These are phyloP conservation scores for Takashimella tepidaria DNA, from an alignment of 1,284 basidiomycete genomes.

Conservation along the genomic window DNA sequence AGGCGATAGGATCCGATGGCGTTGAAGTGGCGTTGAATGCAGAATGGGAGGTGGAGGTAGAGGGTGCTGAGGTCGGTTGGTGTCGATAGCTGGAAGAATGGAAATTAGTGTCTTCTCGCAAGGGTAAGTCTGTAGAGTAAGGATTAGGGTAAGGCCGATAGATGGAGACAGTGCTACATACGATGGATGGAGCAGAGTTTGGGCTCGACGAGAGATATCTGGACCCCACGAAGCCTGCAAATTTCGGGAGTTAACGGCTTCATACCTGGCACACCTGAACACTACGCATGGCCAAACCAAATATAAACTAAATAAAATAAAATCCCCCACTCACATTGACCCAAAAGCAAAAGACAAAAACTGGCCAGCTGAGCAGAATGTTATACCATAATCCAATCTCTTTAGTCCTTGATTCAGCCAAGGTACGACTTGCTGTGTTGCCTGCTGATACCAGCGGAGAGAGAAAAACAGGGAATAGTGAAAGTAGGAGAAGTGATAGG, in stretches of 20 bases:
- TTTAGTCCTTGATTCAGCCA: conserved; percentile 20
- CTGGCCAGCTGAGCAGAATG: conserved; percentile 42
- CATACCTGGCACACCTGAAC: too few species aligned
- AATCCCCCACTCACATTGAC: conserved; percentile 41
- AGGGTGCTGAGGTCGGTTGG: conserved; percentile 22
- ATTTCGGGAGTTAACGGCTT: too few species aligned
- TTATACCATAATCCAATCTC: conserved; percentile 46
- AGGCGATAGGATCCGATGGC: conserved; percentile 12
- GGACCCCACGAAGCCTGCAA: conserved; percentile 40
- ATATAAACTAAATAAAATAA: too few species aligned
- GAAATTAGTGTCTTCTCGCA: background rate
- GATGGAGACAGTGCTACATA: conserved; percentile 19
- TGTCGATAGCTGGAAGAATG: conserved; percentile 32
- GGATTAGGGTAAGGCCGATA: too few species aligned
- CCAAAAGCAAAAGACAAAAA: conserved; percentile 45
- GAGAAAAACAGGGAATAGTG: conserved; percentile 40
- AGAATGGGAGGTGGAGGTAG: conserved; percentile 7
- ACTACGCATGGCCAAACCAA: too few species aligned
- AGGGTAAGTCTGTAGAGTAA: too few species aligned
- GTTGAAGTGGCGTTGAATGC: background rate
- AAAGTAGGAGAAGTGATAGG: conserved; percentile 41
- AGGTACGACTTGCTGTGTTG: conserved; percentile 6
- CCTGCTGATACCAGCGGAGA: conserved; percentile 26
- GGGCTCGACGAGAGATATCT: conserved; percentile 39
- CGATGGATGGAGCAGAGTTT: conserved; percentile 40